Evolutionary conservation across 2,329 filamentous ascomycete genomes (phyloP).

Genomic region (Xylaria sp.): DNA sequence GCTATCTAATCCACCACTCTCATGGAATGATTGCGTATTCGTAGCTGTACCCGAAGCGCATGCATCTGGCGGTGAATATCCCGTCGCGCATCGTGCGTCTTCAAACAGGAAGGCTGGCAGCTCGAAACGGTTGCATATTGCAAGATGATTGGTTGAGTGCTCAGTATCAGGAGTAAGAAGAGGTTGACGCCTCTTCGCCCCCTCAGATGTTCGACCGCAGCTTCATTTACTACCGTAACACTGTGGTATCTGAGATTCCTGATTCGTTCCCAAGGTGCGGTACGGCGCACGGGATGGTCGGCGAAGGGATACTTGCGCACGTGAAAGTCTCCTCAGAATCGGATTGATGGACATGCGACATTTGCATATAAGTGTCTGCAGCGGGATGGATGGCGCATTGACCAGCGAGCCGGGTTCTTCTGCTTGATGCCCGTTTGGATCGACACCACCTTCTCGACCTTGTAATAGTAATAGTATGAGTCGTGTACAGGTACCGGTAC

Average conservation of each 20-base stretch:
- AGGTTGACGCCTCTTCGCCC: constrained; percentile 22
- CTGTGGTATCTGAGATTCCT: not conserved
- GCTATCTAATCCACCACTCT: not conserved
- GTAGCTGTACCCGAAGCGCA: not conserved
- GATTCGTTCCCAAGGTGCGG: constrained; percentile 16
- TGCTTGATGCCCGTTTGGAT: constrained; percentile 13
- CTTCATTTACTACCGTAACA: constrained; percentile 15
- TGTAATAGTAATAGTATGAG: constrained; percentile 4
- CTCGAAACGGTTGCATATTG: constrained; percentile 8
- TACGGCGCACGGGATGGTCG: constrained; percentile 13
- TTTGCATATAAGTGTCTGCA: constrained; percentile 8
- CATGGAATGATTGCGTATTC: not conserved
- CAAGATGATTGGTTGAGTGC: constrained; percentile 18
- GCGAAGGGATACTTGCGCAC: constrained; percentile 5
- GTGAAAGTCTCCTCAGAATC: constrained; percentile 9
- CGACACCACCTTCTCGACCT: constrained; percentile 1
- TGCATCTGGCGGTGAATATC: constrained; percentile 29
- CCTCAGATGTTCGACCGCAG: constrained; percentile 8
- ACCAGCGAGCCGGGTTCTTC: not conserved
- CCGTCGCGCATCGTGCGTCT: not conserved
- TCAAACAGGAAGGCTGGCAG: constrained; percentile 24
- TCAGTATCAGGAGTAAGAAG: not conserved
- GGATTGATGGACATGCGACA: constrained; percentile 2
- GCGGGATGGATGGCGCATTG: not conserved
- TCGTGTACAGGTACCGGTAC: not conserved